Evolutionary conservation across 169 alveolate genomes (phyloP), one percentile per base, ranked within the genome.

Genomic region (Miamiensis avidus): DNA sequence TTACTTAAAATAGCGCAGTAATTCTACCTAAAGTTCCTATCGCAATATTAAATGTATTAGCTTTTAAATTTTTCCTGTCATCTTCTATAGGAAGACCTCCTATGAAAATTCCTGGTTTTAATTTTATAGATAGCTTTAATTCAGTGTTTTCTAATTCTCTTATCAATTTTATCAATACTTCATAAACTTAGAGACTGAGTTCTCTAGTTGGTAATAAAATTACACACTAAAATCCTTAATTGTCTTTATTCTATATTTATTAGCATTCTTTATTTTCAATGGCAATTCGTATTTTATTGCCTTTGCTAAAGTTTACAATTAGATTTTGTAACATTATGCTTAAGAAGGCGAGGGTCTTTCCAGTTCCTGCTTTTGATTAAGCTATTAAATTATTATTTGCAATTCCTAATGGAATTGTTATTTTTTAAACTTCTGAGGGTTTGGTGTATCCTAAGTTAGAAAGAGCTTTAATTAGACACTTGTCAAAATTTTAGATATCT

Each of bases 171-270:
- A 76, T 20, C 29, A 85, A 78, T 15, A 85, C 64, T 31, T 86
- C 90, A 29, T 76, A 81, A n/a, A 86, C 78, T 82, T 86, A 81
- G 32, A 86, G 75, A 6, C 87, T 86, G 49, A 86, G 81, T 76
- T 86, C 90, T 81, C 90, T 33, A 4, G 90, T 86, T 6, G 90
- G 90, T 26, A 86, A 76, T 11, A 86, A 75, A 15, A 86, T 86
- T 64, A 86, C 26, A 11, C 26, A 4, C 69, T 11, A 49, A 49
- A 49, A 49, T 49, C n/a, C n/a, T n/a, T n/a, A n/a, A n/a, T 49
- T 49, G 69, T 49, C 69, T 20, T 4, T 11, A 11, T 49, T 49
- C 69, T 49, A 49, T 49, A 11, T 49, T 4, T 49, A 49, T 49
- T 49, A 4, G 69, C 20, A 4, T 49, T 11, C 20, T 20, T 49